Percentiles rank a stretch among this genome's conserved stretches.
These are phyloP conservation scores for Licmophora abbreviata DNA, from an alignment of 108 stramenopile genomes.

Conservation along the genomic window DNA sequence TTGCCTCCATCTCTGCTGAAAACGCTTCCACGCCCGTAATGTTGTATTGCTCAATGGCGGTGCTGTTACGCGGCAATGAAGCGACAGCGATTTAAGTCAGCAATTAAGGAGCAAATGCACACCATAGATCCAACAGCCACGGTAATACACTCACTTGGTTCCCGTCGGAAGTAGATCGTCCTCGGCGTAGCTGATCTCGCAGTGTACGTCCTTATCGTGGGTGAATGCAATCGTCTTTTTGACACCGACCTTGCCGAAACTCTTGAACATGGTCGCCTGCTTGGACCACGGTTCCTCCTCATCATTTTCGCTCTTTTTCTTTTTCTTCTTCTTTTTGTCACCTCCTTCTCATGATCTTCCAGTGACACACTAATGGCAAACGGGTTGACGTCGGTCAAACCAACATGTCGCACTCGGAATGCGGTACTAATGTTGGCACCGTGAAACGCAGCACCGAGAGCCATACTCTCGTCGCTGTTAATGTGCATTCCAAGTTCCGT, in stretches of 20 bases:
- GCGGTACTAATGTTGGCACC: constrained; percentile 96
- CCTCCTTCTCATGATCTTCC: constrained; percentile 28
- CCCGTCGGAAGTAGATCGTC: constrained; percentile 65
- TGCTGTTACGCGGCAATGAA: background rate
- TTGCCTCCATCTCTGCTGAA: constrained; percentile 89
- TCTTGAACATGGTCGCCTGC: constrained; percentile 87
- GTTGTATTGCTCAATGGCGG: constrained; percentile 76
- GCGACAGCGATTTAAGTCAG: background rate
- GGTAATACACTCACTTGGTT: constrained; percentile 17
- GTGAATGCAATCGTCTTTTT: constrained; percentile 97
- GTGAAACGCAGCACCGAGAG: constrained; percentile 96
- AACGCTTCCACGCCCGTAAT: constrained; percentile 87
- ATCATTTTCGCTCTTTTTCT: constrained; percentile 22
- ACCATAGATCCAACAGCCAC: background rate
- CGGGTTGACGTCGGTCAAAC: constrained; percentile 85
- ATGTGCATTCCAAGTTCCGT: constrained; percentile 94
- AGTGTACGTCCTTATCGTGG: constrained; percentile 83
- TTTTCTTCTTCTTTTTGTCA: too few species aligned
- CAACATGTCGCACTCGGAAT: constrained; percentile 96
- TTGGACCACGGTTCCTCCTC: constrained; percentile 66
- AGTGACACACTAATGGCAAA: constrained; percentile 79
- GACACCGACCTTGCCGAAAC: constrained; percentile 64
- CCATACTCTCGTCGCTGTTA: constrained; percentile 98
- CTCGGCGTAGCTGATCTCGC: constrained; percentile 69
- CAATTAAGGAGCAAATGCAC: background rate